Conservation (phyloP, 1,284 basidiomycete genomes). For the Pseudozyma thailandica region DNA sequence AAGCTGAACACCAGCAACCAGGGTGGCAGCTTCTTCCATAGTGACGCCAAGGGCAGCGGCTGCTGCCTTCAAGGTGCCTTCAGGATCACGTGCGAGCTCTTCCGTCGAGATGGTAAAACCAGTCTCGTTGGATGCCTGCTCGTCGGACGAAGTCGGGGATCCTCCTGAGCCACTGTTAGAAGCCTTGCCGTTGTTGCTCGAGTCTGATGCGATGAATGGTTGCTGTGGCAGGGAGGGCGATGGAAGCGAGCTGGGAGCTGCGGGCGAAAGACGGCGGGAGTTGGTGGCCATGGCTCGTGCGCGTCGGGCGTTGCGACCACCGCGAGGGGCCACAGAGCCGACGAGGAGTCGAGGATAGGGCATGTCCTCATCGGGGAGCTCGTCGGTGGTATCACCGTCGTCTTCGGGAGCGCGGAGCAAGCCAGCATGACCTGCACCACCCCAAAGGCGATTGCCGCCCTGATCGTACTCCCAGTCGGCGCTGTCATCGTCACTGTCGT, state of each 20-base stretch:
- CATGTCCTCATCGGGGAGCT: constrained; percentile 67
- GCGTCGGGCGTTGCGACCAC: constrained; percentile 61
- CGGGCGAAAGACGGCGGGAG: constrained; percentile 57
- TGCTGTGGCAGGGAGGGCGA: constrained; percentile 32
- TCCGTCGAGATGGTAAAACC: constrained; percentile 58
- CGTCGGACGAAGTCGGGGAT: constrained; percentile 32
- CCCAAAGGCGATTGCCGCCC: constrained; percentile 38
- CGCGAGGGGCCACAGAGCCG: constrained; percentile 64
- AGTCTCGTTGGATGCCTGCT: constrained; percentile 34
- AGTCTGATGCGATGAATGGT: constrained; percentile 17
- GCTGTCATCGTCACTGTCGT: constrained; percentile 64
- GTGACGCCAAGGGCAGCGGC: constrained; percentile 50
- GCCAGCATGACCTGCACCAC: constrained; percentile 16
- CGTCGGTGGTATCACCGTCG: constrained; percentile 67
- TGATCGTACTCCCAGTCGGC: constrained; percentile 50
- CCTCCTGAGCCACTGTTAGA: constrained; percentile 19
- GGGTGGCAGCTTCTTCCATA: constrained; percentile 40
- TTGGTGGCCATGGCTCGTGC: constrained; percentile 64
- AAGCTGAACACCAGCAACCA: constrained; percentile 49
- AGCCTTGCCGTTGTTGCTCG: constrained; percentile 22
- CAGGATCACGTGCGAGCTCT: constrained; percentile 50
- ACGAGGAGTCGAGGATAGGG: constrained; percentile 65
- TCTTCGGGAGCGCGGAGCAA: constrained; percentile 44
- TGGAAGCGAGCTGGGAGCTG: constrained; percentile 37
- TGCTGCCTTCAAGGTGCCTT: constrained; percentile 48